Percentiles rank a stretch among this genome's conserved stretches.
phyloP scores from a whole-genome alignment of 2,329 filamentous ascomycete species.

The Aspergillus sp. region DNA sequence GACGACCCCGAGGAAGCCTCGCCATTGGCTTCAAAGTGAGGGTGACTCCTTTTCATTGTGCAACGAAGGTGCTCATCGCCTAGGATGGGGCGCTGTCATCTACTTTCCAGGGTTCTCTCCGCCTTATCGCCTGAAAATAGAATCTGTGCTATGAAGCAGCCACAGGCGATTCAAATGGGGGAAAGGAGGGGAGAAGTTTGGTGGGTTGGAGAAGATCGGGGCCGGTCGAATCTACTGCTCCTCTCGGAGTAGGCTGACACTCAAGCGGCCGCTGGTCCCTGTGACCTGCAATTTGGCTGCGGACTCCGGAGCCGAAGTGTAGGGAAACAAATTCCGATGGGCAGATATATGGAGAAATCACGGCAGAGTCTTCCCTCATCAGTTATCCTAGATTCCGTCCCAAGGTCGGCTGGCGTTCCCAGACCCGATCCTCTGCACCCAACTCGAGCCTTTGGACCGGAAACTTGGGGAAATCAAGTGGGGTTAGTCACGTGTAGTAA shows the following conservation, averaged over 20 bases:
- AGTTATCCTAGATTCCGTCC: background rate
- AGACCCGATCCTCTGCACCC: too few relatives aligned
- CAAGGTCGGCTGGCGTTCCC: too few relatives aligned
- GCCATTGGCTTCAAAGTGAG: conserved; percentile 39
- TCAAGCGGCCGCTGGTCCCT: background rate
- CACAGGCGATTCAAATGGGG: background rate
- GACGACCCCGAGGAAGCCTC: conserved; percentile 36
- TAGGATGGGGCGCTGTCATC: conserved; percentile 20
- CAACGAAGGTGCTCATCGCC: conserved; percentile 21
- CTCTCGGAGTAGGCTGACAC: background rate
- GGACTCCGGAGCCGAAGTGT: conserved; percentile 6
- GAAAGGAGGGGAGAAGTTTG: conserved; percentile 1
- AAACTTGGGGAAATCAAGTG: conserved; percentile 11
- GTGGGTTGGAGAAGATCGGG: conserved; percentile 1
- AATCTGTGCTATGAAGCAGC: background rate
- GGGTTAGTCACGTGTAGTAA: conserved; percentile 22
- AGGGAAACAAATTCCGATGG: background rate
- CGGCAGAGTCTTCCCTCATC: background rate
- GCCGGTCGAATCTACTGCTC: background rate
- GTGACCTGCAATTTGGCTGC: conserved; percentile 10
- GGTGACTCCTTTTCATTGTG: conserved; percentile 42
- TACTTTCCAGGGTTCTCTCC: background rate
- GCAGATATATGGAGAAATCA: background rate
- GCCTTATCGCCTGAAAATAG: background rate
- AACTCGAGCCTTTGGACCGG: background rate